Percentiles rank a stretch among this genome's conserved stretches.
These are phyloP conservation scores for Clavariopsis aquatica DNA, from an alignment of 495 filamentous ascomycete genomes.

Conservation along the genomic window DNA sequence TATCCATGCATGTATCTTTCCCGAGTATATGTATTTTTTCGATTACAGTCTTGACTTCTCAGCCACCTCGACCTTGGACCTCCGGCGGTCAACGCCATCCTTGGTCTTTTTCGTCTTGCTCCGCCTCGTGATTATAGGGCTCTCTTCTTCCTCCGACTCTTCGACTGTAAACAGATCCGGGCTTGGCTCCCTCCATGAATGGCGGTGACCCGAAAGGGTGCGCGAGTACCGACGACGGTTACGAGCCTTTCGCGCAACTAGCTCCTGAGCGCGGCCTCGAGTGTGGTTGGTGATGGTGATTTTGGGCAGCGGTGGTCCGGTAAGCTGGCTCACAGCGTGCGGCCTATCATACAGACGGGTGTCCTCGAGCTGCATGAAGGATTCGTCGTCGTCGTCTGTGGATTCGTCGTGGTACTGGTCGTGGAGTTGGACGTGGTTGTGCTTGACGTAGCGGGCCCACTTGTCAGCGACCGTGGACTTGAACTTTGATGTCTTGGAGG, in stretches of 20 bases:
- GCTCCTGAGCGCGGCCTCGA: constrained; percentile 41
- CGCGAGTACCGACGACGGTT: constrained; percentile 31
- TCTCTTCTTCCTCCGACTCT: constrained; percentile 41
- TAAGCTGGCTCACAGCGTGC: constrained; percentile 31
- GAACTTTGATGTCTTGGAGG: constrained; percentile 38
- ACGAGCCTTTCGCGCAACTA: constrained; percentile 16
- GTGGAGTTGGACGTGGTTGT: constrained; percentile 36
- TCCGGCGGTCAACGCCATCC: constrained; percentile 36
- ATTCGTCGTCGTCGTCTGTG: constrained; percentile 32
- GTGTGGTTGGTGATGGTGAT: constrained; percentile 35
- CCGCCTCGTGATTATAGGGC: constrained; percentile 3
- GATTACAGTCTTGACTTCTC: constrained; percentile 35
- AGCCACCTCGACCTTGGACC: constrained; percentile 27
- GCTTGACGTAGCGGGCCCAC: constrained; percentile 40
- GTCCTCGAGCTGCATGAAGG: constrained; percentile 38
- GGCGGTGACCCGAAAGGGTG: constrained; percentile 44
- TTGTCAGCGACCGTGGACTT: constrained; percentile 34
- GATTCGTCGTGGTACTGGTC: constrained; percentile 31
- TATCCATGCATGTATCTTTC: constrained; percentile 3
- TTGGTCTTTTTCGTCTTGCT: constrained; percentile 27
- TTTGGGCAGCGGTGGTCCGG: constrained; percentile 34
- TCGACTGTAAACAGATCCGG: constrained; percentile 46
- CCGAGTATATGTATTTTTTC: constrained; percentile 1
- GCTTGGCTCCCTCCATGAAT: constrained; percentile 49
- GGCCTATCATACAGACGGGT: constrained; percentile 28